Evolutionary conservation across 495 filamentous ascomycete species (phyloP).

Genomic region (Penicillium pancosmium): DNA sequence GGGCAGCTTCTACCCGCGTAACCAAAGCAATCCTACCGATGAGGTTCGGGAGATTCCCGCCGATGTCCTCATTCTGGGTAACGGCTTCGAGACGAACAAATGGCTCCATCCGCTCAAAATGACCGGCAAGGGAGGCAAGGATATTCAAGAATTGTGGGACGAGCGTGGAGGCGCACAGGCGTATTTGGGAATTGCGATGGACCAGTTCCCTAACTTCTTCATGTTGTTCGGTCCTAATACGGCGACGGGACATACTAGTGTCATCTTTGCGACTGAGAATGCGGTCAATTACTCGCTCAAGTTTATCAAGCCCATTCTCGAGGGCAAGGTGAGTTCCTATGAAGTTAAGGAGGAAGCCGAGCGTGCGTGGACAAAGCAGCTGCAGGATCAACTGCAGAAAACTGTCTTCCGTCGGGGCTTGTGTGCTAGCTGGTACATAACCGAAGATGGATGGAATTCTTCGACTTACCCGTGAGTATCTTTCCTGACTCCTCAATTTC

Average conservation of each 20-base stretch:
- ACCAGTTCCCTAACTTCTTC: constrained; percentile 72
- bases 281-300: constrained; percentile 53
- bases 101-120: constrained; percentile 40
- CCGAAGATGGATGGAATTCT: constrained; percentile 60
- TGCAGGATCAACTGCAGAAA: constrained; percentile 55
- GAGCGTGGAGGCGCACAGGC: constrained; percentile 63
- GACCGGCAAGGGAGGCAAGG: constrained; percentile 48
- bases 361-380: constrained; percentile 51
- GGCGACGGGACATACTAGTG: constrained; percentile 63
- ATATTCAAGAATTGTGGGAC: constrained; percentile 57
- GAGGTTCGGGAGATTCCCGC: constrained; percentile 52
- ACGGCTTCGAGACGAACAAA: constrained; percentile 55
- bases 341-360: constrained; percentile 57
- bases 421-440: constrained; percentile 62
- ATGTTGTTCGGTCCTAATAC: constrained; percentile 69
- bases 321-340: constrained; percentile 42
- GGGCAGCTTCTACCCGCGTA: constrained; percentile 48
- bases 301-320: constrained; percentile 46
- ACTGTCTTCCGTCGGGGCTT: constrained; percentile 56
- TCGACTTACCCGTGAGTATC: constrained; percentile 58
- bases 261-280: constrained; percentile 63
- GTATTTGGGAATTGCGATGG: constrained; percentile 65
- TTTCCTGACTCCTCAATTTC: not conserved
- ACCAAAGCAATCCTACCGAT: constrained; percentile 29
- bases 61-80: constrained; percentile 62